Conservation (phyloP, 768 basidiomycete genomes). For the Lactarius pseudohatsudake region DNA sequence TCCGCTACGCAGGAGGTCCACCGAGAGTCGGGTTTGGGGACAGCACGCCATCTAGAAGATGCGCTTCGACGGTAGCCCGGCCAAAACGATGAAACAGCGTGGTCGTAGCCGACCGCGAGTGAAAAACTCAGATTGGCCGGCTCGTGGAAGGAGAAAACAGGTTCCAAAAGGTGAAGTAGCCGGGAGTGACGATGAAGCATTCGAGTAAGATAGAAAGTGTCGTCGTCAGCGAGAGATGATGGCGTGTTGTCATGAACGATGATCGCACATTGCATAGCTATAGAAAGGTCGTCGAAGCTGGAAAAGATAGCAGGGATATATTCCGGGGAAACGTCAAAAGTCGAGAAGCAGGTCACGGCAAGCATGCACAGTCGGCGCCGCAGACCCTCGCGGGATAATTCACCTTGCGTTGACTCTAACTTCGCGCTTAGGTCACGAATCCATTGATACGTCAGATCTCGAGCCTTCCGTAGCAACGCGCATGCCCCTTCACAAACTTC, state of each 20-base stretch:
- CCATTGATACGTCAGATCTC: conserved; percentile 15
- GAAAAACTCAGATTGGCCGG: neutral
- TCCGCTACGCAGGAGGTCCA: conserved; percentile 4
- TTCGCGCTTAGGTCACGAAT: neutral
- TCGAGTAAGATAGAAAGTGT: neutral
- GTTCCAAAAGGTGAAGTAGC: conserved; percentile 12
- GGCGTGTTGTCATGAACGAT: conserved; percentile 19
- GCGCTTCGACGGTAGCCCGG: neutral
- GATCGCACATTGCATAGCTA: conserved; percentile 18
- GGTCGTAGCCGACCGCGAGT: neutral
- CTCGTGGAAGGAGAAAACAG: neutral
- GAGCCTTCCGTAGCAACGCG: conserved; percentile 14
- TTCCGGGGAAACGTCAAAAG: conserved; percentile 14
- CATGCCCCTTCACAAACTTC: conserved; percentile 3
- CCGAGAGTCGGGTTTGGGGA: conserved; percentile 8
- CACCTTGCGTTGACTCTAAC: conserved; percentile 9
- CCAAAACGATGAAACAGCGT: conserved; percentile 3
- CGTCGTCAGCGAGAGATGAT: neutral
- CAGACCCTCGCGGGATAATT: neutral
- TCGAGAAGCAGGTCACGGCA: conserved; percentile 17
- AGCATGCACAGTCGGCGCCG: conserved; percentile 16
- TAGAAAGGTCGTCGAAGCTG: conserved; percentile 11
- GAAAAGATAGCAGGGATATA: neutral
- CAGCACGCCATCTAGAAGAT: neutral
- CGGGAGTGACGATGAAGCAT: conserved; percentile 16